These are phyloP conservation scores for Mycena olivaceomarginata DNA, from an alignment of 768 basidiomycete genomes.

Conservation along the genomic window DNA sequence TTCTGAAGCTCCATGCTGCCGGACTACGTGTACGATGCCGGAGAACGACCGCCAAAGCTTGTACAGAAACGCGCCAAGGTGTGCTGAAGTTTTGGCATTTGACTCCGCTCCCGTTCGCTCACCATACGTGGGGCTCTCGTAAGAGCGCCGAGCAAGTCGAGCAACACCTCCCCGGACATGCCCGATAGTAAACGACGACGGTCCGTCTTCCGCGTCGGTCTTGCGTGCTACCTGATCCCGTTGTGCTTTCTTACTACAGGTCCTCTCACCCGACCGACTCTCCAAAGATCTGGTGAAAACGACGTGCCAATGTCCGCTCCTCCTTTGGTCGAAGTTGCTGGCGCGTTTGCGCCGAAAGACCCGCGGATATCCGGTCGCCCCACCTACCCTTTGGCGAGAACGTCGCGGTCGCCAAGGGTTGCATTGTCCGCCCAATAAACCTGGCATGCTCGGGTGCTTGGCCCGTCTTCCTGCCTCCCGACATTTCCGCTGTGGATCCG, in stretches of 20 bases:
- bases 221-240: slow-evolving; percentile 46
- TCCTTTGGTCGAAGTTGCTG: slow-evolving; percentile 49
- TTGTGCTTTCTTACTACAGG: slow-evolving; percentile 52
- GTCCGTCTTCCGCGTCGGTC: slow-evolving; percentile 33
- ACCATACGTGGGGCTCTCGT: slow-evolving; percentile 32
- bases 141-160: slow-evolving; percentile 67
- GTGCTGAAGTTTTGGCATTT: slow-evolving; percentile 47
- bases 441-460: slow-evolving; percentile 32
- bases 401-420: slow-evolving; percentile 58
- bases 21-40: slow-evolving; percentile 88
- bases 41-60: slow-evolving; percentile 84
- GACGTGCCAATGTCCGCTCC: slow-evolving; percentile 51
- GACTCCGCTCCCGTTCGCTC: slow-evolving; percentile 34
- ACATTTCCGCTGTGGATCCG: slow-evolving; percentile 24
- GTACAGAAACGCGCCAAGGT: slow-evolving; percentile 87
- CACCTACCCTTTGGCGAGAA: slow-evolving; percentile 67
- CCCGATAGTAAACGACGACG: slow-evolving; percentile 67
- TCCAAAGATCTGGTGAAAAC: slow-evolving; percentile 53
- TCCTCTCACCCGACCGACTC: slow-evolving; percentile 50
- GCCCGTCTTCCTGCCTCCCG: slow-evolving; percentile 24
- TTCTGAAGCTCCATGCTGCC: slow-evolving; percentile 80
- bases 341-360: slow-evolving; percentile 57
- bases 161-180: slow-evolving; percentile 67
- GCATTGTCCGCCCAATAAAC: slow-evolving; percentile 47
- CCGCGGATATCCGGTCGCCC: slow-evolving; percentile 61